Conservation (phyloP, 345 rosid genomes). For the Noccaea bulbosa region DNA sequence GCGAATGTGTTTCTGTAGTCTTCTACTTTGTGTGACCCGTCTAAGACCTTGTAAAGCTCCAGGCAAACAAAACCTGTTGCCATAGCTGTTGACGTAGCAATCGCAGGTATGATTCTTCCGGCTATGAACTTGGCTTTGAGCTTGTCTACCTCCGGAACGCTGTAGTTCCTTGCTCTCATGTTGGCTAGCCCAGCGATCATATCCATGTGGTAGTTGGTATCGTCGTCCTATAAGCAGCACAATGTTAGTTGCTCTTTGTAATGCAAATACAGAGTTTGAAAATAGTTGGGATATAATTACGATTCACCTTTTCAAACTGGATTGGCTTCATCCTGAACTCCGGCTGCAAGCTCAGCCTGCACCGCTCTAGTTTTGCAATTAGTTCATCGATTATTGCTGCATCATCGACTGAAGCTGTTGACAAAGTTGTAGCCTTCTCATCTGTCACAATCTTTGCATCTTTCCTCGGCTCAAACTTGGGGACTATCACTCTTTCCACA, state of each 20-base stretch:
- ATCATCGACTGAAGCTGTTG: conserved; percentile 86
- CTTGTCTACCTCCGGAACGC: conserved; percentile 96
- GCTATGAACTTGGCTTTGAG: conserved; percentile 98
- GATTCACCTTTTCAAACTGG: conserved; percentile 93
- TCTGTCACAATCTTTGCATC: conserved; percentile 85
- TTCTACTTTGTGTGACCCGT: conserved; percentile 74
- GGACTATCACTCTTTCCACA: conserved; percentile 74
- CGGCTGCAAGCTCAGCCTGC: conserved; percentile 57
- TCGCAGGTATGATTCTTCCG: conserved; percentile 98
- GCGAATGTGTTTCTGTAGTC: conserved; percentile 98
- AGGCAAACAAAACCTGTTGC: conserved; percentile 97
- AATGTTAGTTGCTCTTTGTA: conserved; percentile 1
- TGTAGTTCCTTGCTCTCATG: conserved; percentile 99
- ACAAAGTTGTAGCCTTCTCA: conserved; percentile 83
- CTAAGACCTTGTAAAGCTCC: conserved; percentile 92
- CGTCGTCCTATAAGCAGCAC: conserved; percentile 76
- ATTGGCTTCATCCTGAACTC: conserved; percentile 87
- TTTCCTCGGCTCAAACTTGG: conserved; percentile 85
- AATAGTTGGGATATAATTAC: not conserved
- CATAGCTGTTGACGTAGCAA: conserved; percentile 97
- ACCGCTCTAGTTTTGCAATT: conserved; percentile 64
- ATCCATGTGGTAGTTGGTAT: conserved; percentile 98
- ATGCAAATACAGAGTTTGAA: not conserved
- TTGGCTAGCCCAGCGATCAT: conserved; percentile 95
- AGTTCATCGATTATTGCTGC: conserved; percentile 73